A percentile compares a stretch with the other conserved stretches of the same genome.
Evolutionary conservation across 148 eudicot species (phyloP).

Genomic region (Pharnaceum exiguum): DNA sequence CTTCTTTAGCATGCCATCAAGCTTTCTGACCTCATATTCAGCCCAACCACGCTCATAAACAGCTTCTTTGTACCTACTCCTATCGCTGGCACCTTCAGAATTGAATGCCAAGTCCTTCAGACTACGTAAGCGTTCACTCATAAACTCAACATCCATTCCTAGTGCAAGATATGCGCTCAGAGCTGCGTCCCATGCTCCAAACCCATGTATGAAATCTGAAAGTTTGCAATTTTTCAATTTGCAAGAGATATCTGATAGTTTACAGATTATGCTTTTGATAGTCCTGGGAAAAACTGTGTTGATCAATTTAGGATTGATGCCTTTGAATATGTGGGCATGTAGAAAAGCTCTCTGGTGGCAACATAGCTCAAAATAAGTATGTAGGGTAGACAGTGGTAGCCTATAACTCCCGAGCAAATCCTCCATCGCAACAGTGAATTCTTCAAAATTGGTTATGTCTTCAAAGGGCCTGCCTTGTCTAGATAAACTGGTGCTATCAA

Average conservation of each 20-base stretch:
- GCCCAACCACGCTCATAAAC: constrained; percentile 16
- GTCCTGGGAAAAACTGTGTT: constrained; percentile 29
- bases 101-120: constrained; percentile 34
- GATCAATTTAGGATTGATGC: constrained; percentile 32
- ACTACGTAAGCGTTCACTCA: constrained; percentile 27
- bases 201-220: constrained; percentile 32
- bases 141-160: constrained; percentile 54
- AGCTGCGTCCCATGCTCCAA: constrained; percentile 38
- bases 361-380: constrained; percentile 48
- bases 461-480: background rate
- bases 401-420: constrained; percentile 42
- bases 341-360: constrained; percentile 34
- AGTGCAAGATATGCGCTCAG: constrained; percentile 38
- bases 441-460: constrained; percentile 8
- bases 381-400: constrained; percentile 25
- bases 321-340: constrained; percentile 38
- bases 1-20: constrained; percentile 30
- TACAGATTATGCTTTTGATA: constrained; percentile 12
- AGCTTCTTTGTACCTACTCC: constrained; percentile 32
- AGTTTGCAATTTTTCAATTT: constrained; percentile 38
- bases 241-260: constrained; percentile 32
- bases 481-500: no score
- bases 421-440: constrained; percentile 27
- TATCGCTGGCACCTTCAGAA: constrained; percentile 29
- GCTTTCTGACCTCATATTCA: constrained; percentile 32